A percentile compares a stretch with the other conserved stretches of the same genome.
Conservation (phyloP, 2,329 filamentous ascomycete species). For the Curvularia spicifera region DNA sequence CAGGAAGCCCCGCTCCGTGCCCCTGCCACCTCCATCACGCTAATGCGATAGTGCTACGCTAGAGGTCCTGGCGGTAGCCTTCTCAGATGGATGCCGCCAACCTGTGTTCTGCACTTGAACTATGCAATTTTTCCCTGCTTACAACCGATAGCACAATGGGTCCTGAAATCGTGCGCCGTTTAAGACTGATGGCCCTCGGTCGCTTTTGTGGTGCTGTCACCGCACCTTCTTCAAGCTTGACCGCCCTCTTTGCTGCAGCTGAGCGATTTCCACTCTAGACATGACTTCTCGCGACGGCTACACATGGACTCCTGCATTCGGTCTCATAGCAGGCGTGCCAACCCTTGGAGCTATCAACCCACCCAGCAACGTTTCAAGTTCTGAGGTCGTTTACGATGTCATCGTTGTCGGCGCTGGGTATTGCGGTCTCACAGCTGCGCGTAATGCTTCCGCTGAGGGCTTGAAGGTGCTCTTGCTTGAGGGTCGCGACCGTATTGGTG, state of each 20-base stretch:
- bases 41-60: no score
- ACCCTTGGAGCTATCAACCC: constrained; percentile 7
- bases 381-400: constrained; percentile 27
- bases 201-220: no score
- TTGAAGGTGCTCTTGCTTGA: constrained; percentile 46
- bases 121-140: no score
- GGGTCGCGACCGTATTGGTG: constrained; percentile 53
- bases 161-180: no score
- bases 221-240: neutral
- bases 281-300: constrained; percentile 34
- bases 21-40: neutral
- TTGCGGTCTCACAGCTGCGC: constrained; percentile 34
- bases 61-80: no score
- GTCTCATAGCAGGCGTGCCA: constrained; percentile 10
- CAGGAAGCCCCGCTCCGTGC: neutral
- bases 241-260: neutral
- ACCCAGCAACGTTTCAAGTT: constrained; percentile 20
- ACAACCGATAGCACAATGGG: no score
- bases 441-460: constrained; percentile 29
- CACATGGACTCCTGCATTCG: constrained; percentile 26
- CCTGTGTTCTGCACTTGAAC: no score
- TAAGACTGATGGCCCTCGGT: no score
- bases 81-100: no score
- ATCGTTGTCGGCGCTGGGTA: constrained; percentile 36
- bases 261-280: neutral